Evolutionary conservation across 2,329 filamentous ascomycete genomes (phyloP), one percentile per base, ranked within the genome.

Genomic region (Ilyonectria mors-panacis): DNA sequence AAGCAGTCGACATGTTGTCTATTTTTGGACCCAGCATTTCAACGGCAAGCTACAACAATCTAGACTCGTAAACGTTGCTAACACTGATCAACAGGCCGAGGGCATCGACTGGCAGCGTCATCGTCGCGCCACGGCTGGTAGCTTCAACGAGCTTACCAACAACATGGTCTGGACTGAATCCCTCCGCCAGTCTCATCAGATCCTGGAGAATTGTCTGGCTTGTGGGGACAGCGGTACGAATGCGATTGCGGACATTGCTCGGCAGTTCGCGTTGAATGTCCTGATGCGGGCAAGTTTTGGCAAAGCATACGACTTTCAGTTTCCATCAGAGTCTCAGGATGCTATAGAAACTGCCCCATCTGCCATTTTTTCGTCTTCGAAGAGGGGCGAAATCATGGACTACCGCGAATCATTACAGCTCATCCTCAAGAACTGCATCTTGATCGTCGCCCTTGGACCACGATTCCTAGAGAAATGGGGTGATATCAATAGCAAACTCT

Each of bases 71-170:
- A 12, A 33, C 26, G 26, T 51, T 30, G 17, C 15, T 33, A 12
- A 33, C 28, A 30, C 17, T 17, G 15, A 30, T 4, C 1, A 51
- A 51, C 17, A 51, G 48, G 28, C 48, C 8, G 48, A 51, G 10
- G 48, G 15, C 2, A 30, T 15, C 5, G 48, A 51, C 15, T 51
- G 26, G 9, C 48, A 30, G 47, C 47, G 15, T 9, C 47, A 50
- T 12, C 15, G 48, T 51, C 48, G 26, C 26, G 26, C 48, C 6
- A 51, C 48, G 48, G 48, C 48, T 6, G 15, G 26, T 3, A 53
- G 50, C 19, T 53, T 51, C 48, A 51, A 35, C 12, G 48, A 51
- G 28, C 48, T 51, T 13, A 51, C 28, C 17, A 53, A 35, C 28
- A 35, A 35, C 30, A 35, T 53, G 50, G n/a, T 53, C 9, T 15